Conservation (phyloP, 441 rosid genomes). For the Populus hybrid region DNA sequence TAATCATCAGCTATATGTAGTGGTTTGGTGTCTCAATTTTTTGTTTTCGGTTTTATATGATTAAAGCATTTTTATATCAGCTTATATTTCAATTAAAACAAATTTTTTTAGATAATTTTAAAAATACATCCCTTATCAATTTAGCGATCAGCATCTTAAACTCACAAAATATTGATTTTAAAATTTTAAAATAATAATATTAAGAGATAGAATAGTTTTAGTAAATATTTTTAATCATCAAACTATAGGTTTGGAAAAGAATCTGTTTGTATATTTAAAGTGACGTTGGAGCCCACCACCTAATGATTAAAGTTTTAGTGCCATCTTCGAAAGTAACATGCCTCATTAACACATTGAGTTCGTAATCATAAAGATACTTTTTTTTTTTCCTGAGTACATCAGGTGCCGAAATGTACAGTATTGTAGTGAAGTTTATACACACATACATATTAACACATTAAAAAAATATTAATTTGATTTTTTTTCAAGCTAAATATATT, state of each 20-base stretch:
- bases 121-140: background rate
- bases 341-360: background rate
- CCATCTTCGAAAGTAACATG: background rate
- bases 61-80: background rate
- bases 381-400: too few relatives aligned
- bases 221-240: background rate
- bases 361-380: background rate
- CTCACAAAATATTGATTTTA: background rate
- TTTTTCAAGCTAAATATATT: too few relatives aligned
- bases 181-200: too few relatives aligned
- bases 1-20: constrained; percentile 25
- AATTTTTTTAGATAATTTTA: too few relatives aligned
- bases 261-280: background rate
- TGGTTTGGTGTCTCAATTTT: background rate
- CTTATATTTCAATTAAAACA: background rate
- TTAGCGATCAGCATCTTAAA: background rate
- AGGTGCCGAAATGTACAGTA: background rate
- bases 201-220: too few relatives aligned
- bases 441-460: too few relatives aligned
- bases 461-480: too few relatives aligned
- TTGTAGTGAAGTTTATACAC: too few relatives aligned
- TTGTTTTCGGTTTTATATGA: background rate
- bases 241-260: background rate
- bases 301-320: background rate
- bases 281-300: constrained; percentile 4